Percentiles rank a stretch among this genome's conserved stretches.
Conservation (phyloP, 1,139 yeast species). For the Arxiozyma bovina region DNA sequence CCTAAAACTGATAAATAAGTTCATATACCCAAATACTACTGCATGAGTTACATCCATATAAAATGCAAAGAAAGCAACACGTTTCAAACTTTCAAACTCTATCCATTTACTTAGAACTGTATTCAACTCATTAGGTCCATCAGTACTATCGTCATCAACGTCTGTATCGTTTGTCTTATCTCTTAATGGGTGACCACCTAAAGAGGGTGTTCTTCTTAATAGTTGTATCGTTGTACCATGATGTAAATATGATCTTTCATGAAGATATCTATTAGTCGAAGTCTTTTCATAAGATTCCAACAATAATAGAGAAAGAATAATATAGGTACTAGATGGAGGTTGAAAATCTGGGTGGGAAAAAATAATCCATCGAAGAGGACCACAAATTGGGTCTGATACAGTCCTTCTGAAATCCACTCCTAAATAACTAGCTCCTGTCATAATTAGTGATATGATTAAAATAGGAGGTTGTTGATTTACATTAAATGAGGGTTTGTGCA, state of each 20-base stretch:
- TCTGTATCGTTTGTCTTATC: constrained; percentile 16
- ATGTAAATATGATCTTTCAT: constrained; percentile 68
- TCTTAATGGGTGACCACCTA: constrained; percentile 57
- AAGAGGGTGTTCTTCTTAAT: constrained; percentile 60
- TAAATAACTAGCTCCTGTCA: constrained; percentile 43
- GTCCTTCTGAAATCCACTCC: constrained; percentile 24
- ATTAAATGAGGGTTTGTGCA: constrained; percentile 57
- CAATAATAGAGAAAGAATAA: constrained; percentile 53
- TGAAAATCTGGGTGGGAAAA: constrained; percentile 52
- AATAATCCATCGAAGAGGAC: constrained; percentile 54
- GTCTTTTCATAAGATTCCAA: constrained; percentile 63
- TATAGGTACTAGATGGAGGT: constrained; percentile 53
- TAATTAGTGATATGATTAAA: constrained; percentile 46
- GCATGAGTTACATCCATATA: constrained; percentile 73
- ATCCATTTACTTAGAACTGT: constrained; percentile 56
- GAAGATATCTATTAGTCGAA: constrained; percentile 47
- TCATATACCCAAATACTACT: constrained; percentile 70
- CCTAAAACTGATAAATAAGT: constrained; percentile 49
- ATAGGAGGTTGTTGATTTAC: constrained; percentile 46
- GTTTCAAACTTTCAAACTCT: constrained; percentile 65
- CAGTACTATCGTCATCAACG: constrained; percentile 16
- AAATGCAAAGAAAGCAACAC: constrained; percentile 73
- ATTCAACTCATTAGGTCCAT: constrained; percentile 17
- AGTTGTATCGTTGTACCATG: constrained; percentile 72
- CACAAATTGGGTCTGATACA: constrained; percentile 44